phyloP scores from a whole-genome alignment of 331 rosid species.

The Rhamnella rubrinervis region DNA sequence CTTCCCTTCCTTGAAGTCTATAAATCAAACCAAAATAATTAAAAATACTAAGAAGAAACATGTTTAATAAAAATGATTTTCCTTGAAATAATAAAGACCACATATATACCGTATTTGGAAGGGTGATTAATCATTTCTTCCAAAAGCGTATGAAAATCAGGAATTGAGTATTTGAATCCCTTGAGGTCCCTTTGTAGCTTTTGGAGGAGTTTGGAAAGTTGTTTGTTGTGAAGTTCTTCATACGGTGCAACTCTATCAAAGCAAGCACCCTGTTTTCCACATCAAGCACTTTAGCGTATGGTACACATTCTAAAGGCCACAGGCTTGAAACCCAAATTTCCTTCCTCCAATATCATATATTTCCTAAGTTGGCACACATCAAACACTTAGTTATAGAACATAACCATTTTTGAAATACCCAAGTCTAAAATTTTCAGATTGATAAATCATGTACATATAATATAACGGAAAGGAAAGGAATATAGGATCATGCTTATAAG shows the following conservation, averaged over 20 bases:
- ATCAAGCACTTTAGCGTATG: not conserved
- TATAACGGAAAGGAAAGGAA: too few species aligned
- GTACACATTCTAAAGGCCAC: conserved; percentile 9
- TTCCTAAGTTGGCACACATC: conserved; percentile 22
- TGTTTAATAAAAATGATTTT: not conserved
- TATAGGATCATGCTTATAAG: too few species aligned
- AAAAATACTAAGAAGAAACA: not conserved
- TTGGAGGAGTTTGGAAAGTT: not conserved
- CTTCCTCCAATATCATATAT: conserved; percentile 37
- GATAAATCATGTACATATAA: too few species aligned
- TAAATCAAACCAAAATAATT: not conserved
- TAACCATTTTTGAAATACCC: too few species aligned
- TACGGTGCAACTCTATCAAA: not conserved
- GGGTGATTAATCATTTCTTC: conserved; percentile 6
- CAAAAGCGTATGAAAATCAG: not conserved
- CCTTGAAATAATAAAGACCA: too few species aligned
- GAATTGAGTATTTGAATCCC: conserved; percentile 11
- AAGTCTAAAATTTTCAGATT: too few species aligned
- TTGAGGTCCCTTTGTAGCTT: not conserved
- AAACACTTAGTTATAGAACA: too few species aligned
- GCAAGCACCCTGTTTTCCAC: conserved; percentile 2
- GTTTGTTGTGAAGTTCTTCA: not conserved
- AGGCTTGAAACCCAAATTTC: conserved; percentile 25
- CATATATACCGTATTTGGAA: conserved; percentile 18
- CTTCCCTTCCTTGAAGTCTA: conserved; percentile 38